A percentile compares a stretch with the other conserved stretches of the same genome.
These are phyloP conservation scores for Lactarius akahatsu DNA, from an alignment of 768 basidiomycete species.

Conservation along the genomic window DNA sequence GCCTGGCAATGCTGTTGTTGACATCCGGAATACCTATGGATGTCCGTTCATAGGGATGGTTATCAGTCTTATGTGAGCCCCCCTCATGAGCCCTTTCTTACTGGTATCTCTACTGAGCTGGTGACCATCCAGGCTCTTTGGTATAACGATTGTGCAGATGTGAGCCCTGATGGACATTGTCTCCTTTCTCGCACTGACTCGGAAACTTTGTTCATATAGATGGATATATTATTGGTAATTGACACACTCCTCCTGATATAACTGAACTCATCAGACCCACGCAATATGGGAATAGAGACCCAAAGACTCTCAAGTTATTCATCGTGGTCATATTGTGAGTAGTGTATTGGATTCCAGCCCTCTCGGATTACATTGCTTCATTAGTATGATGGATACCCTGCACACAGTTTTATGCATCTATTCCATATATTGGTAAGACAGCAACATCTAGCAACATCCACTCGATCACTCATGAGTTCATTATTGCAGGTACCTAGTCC, in stretches of 20 bases:
- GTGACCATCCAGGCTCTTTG: background rate
- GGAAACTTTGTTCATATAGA: background rate
- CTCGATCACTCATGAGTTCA: background rate
- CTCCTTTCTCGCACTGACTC: background rate
- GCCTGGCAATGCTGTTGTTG: background rate
- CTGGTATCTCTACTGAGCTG: background rate
- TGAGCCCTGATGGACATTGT: background rate
- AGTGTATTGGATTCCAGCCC: background rate
- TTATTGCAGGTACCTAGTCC: constrained; percentile 44
- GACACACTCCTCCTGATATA: too few relatives aligned
- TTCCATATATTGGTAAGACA: constrained; percentile 47
- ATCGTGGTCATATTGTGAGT: constrained; percentile 7
- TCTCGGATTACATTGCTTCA: too few relatives aligned
- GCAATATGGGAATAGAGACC: background rate
- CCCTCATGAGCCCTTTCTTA: background rate
- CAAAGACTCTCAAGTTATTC: background rate
- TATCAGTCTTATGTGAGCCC: constrained; percentile 5
- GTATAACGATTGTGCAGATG: constrained; percentile 7
- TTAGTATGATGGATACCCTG: constrained; percentile 44
- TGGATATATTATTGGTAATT: constrained; percentile 7
- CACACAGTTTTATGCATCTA: constrained; percentile 47
- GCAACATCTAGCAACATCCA: background rate
- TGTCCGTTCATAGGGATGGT: background rate
- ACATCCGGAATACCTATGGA: constrained; percentile 7
- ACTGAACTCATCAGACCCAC: background rate